Percentiles rank a stretch among this genome's conserved stretches.
Evolutionary conservation across 495 filamentous ascomycete species (phyloP).

Genomic region (Penicillium robsamsonii): DNA sequence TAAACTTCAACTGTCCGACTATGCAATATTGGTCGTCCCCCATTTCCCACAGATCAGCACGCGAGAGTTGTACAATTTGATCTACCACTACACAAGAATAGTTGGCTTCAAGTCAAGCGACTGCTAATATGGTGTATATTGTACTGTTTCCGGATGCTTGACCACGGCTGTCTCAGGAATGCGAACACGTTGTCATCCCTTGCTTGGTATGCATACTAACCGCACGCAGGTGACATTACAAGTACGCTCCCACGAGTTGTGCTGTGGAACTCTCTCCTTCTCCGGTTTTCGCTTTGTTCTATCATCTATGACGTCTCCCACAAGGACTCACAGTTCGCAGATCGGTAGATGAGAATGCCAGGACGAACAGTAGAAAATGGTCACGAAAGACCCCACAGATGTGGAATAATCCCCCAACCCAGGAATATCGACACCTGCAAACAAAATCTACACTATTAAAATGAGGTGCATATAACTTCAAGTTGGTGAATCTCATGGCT

Average conservation of each 20-base stretch:
- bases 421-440: background rate
- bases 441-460: background rate
- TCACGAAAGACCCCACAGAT: no score
- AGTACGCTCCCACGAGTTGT: background rate
- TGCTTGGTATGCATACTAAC: constrained; percentile 11
- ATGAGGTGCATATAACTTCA: background rate
- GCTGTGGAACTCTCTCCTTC: background rate
- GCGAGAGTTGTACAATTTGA: background rate
- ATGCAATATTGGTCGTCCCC: constrained; percentile 6
- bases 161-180: constrained; percentile 11
- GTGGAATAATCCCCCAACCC: background rate
- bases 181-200: constrained; percentile 5
- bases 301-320: background rate
- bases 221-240: background rate
- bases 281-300: background rate
- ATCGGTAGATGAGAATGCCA: background rate
- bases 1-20: background rate
- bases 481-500: constrained; percentile 6
- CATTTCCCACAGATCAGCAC: background rate
- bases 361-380: background rate
- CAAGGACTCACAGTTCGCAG: background rate
- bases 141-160: constrained; percentile 5
- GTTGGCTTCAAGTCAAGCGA: background rate
- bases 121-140: background rate
- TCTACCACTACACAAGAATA: background rate